Conservation (phyloP, 306 rosid species). For the Rosa rugosa region DNA sequence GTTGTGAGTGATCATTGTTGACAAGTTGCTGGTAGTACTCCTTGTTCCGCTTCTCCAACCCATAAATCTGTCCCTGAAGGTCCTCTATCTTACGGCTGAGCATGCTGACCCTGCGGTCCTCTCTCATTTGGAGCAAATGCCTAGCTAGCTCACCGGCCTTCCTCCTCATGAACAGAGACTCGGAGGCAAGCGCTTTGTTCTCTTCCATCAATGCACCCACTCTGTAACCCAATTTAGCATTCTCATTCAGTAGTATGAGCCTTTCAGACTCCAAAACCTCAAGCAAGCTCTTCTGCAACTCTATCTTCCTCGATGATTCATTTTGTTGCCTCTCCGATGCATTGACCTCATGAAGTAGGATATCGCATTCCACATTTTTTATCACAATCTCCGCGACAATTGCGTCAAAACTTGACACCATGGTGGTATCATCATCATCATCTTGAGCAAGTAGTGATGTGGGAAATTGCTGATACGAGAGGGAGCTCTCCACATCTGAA, state of each 20-base stretch:
- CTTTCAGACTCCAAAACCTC: slow-evolving; percentile 96
- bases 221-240: slow-evolving; percentile 61
- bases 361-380: slow-evolving; percentile 65
- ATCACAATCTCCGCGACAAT: slow-evolving; percentile 71
- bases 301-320: slow-evolving; percentile 70
- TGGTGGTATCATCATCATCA: not conserved
- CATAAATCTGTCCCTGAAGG: slow-evolving; percentile 79
- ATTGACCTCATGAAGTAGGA: slow-evolving; percentile 54
- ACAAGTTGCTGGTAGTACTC: slow-evolving; percentile 71
- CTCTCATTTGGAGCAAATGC: slow-evolving; percentile 76
- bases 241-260: slow-evolving; percentile 76
- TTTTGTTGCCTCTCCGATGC: slow-evolving; percentile 49
- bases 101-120: slow-evolving; percentile 76
- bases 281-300: slow-evolving; percentile 76
- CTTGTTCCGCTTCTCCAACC: slow-evolving; percentile 84
- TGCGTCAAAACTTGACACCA: slow-evolving; percentile 27
- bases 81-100: slow-evolving; percentile 77
- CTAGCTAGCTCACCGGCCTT: slow-evolving; percentile 81
- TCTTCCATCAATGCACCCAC: slow-evolving; percentile 66
- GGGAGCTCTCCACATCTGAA: slow-evolving; percentile 77
- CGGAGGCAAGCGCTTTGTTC: slow-evolving; percentile 69
- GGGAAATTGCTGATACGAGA: slow-evolving; percentile 58
- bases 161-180: slow-evolving; percentile 60
- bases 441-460: not conserved
- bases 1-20: slow-evolving; percentile 28